These are phyloP conservation scores for Saccharomycopsis crataegensis DNA, from an alignment of 1,139 yeast species.

Conservation along the genomic window DNA sequence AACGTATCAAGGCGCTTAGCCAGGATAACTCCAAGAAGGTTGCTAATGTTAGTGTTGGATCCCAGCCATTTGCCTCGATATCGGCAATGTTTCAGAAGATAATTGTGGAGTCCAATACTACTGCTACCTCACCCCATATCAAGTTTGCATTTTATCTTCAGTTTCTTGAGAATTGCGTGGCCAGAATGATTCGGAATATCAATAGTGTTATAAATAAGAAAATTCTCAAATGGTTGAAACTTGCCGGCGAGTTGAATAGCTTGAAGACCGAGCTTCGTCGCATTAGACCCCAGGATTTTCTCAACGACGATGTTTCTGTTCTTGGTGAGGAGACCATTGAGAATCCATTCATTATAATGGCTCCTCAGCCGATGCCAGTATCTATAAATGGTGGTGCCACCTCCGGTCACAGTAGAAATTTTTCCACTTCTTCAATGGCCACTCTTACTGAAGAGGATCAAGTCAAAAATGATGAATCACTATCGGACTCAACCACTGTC, in stretches of 20 bases:
- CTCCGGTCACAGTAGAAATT: neutral
- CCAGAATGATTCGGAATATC: slow-evolving; percentile 37
- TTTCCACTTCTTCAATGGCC: neutral
- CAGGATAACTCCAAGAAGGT: too few relatives aligned
- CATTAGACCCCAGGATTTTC: slow-evolving; percentile 14
- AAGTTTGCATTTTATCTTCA: slow-evolving; percentile 12
- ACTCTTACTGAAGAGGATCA: slow-evolving; percentile 2
- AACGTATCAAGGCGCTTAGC: neutral
- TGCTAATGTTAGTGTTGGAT: neutral
- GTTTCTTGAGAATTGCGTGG: slow-evolving; percentile 13
- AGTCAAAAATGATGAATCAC: neutral
- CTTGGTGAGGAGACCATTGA: neutral
- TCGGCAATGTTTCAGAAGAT: neutral
- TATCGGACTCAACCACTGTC: too few relatives aligned
- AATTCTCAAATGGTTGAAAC: slow-evolving; percentile 47
- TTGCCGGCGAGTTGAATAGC: slow-evolving; percentile 30
- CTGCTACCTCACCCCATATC: neutral
- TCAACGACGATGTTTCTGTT: neutral
- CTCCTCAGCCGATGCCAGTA: neutral
- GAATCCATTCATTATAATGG: neutral
- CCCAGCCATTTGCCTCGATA: neutral
- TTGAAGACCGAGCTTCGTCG: slow-evolving; percentile 21
- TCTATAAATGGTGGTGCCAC: neutral
- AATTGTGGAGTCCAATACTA: neutral
- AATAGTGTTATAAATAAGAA: slow-evolving; percentile 32